These are phyloP conservation scores for Flammula alnicola DNA, from an alignment of 1,284 basidiomycete species.

Conservation along the genomic window DNA sequence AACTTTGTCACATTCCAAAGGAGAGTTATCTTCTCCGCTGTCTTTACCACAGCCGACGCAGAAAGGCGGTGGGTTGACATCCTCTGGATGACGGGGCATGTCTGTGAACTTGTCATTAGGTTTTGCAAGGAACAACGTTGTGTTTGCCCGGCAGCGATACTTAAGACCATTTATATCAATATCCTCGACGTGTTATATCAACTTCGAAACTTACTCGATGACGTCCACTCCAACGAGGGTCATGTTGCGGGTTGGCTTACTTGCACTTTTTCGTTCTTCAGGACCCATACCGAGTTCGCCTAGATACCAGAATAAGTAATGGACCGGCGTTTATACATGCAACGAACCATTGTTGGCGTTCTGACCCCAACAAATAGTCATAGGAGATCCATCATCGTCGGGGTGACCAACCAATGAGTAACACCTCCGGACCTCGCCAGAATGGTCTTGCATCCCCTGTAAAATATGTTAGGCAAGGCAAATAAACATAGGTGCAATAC, in stretches of 20 bases:
- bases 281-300: conserved; percentile 84
- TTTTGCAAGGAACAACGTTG: conserved; percentile 78
- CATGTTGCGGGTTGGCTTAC: conserved; percentile 80
- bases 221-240: conserved; percentile 78
- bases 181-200: no score
- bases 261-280: conserved; percentile 84
- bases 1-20: conserved; percentile 88
- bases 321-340: not conserved
- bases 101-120: conserved; percentile 75
- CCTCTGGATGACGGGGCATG: conserved; percentile 73
- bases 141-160: conserved; percentile 85
- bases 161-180: no score
- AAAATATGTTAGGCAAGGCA: conserved; percentile 7
- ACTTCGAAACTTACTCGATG: conserved; percentile 72
- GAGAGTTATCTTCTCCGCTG: conserved; percentile 66
- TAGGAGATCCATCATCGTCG: conserved; percentile 70
- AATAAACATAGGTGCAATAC: conserved; percentile 1
- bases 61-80: conserved; percentile 68
- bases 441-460: conserved; percentile 74
- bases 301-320: conserved; percentile 26
- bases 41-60: conserved; percentile 80
- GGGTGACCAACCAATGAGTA: conserved; percentile 85
- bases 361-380: conserved; percentile 90
- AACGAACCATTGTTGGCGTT: conserved; percentile 72
- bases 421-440: conserved; percentile 82